A percentile compares a stretch with the other conserved stretches of the same genome.
Evolutionary conservation across 176 grass and related monocot species (phyloP).

Genomic region (Guadua angustifolia): DNA sequence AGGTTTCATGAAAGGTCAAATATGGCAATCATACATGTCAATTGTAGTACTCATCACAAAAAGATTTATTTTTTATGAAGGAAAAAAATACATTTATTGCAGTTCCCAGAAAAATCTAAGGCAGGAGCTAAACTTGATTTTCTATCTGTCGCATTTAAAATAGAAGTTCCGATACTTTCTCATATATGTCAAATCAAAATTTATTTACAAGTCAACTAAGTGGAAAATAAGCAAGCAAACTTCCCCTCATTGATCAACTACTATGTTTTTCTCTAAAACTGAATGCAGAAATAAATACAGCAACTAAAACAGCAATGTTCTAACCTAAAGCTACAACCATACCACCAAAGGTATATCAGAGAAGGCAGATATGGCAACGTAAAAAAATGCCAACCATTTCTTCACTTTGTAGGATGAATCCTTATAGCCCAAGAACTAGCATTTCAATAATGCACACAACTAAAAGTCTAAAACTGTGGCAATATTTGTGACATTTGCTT

Average conservation of each 20-base stretch:
- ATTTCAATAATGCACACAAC: neutral
- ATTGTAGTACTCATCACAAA: neutral
- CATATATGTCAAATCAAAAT: neutral
- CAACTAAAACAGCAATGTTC: neutral
- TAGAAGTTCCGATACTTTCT: neutral
- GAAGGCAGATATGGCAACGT: neutral
- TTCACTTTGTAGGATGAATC: neutral
- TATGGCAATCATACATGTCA: neutral
- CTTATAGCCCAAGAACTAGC: neutral
- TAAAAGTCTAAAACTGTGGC: neutral
- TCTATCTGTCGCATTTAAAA: neutral
- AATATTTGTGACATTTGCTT: neutral
- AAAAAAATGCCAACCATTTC: neutral
- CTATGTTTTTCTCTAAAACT: neutral
- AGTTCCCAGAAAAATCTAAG: neutral
- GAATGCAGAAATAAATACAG: neutral
- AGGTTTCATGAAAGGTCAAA: neutral
- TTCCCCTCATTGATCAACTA: neutral
- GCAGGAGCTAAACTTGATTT: neutral
- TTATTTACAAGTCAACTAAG: slow-evolving; percentile 8
- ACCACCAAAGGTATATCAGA: neutral
- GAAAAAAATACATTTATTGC: neutral
- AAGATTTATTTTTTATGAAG: neutral
- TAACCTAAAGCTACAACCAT: neutral
- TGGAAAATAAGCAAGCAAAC: neutral